A percentile compares a stretch with the other conserved stretches of the same genome.
These are phyloP conservation scores for Trichoderma sp. DNA, from an alignment of 2,329 filamentous ascomycete genomes.

Conservation along the genomic window DNA sequence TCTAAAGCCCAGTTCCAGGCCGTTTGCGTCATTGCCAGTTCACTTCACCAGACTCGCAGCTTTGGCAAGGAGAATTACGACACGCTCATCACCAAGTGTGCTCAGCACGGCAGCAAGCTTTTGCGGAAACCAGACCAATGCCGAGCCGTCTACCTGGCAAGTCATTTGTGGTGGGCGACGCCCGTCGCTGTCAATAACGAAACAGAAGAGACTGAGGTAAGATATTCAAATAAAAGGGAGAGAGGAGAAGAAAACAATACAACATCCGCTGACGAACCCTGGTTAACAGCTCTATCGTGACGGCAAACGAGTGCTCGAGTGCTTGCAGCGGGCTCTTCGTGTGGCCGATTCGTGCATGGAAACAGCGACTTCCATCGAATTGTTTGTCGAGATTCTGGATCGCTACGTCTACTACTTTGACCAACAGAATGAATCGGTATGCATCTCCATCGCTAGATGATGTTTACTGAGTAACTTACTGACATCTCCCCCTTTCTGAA, in stretches of 20 bases:
- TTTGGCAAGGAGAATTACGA: slow-evolving; percentile 98
- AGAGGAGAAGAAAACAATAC: neutral
- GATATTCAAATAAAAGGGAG: neutral
- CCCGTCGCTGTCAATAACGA: slow-evolving; percentile 75
- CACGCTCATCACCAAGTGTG: slow-evolving; percentile 95
- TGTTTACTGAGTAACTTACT: slow-evolving; percentile 14
- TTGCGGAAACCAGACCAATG: slow-evolving; percentile 98
- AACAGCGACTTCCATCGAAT: slow-evolving; percentile 90
- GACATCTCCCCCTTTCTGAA: slow-evolving; percentile 5
- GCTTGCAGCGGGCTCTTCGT: slow-evolving; percentile 87
- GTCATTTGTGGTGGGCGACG: slow-evolving; percentile 96
- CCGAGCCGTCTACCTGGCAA: slow-evolving; percentile 91
- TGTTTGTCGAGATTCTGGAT: slow-evolving; percentile 98
- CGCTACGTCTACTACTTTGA: slow-evolving; percentile 99
- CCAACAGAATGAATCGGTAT: slow-evolving; percentile 91
- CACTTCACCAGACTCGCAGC: slow-evolving; percentile 81
- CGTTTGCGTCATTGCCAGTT: slow-evolving; percentile 88
- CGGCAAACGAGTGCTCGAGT: slow-evolving; percentile 94
- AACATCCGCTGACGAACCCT: slow-evolving; percentile 26
- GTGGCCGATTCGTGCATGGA: slow-evolving; percentile 99
- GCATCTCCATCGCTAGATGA: slow-evolving; percentile 26
- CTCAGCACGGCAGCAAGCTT: slow-evolving; percentile 92
- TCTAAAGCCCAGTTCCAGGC: slow-evolving; percentile 97
- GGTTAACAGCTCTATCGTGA: slow-evolving; percentile 81
- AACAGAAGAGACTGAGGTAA: slow-evolving; percentile 75